phyloP scores from a whole-genome alignment of 2,329 filamentous ascomycete genomes.

The Colletotrichum sp. region DNA sequence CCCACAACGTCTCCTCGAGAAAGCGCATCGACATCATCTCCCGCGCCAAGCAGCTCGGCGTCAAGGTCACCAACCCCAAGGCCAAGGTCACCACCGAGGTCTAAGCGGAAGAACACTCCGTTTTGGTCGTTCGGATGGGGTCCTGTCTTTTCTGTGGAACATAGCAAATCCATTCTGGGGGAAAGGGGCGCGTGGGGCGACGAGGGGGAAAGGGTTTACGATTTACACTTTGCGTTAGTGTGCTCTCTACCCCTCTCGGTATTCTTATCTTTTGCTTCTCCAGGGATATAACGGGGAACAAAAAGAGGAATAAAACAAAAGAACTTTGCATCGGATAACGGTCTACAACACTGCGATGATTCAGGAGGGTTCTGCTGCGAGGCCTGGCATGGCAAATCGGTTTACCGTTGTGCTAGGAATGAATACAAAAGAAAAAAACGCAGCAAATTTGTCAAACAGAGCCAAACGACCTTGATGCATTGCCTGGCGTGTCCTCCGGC shows the following conservation, averaged over 20 bases:
- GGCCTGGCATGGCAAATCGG: constrained; percentile 20
- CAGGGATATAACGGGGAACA: constrained; percentile 6
- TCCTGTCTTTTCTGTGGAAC: not conserved
- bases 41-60: constrained; percentile 96
- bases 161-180: not conserved
- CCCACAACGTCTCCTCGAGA: constrained; percentile 95
- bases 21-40: constrained; percentile 99
- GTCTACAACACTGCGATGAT: constrained; percentile 20
- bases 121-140: not conserved
- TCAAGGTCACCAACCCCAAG: constrained; percentile 99
- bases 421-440: constrained; percentile 20
- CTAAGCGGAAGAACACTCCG: constrained; percentile 46
- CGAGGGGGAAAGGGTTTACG: constrained; percentile 1
- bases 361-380: constrained; percentile 15
- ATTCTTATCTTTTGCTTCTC: not conserved
- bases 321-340: constrained; percentile 21
- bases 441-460: constrained; percentile 11
- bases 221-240: constrained; percentile 19
- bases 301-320: not conserved
- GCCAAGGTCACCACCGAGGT: constrained; percentile 97
- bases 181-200: not conserved
- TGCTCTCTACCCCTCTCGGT: constrained; percentile 15
- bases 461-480: constrained; percentile 12
- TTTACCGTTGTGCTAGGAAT: constrained; percentile 21
- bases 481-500: not conserved